Evolutionary conservation across 164 flowering plant species (phyloP).

Genomic region (Paratinospora sagittata): DNA sequence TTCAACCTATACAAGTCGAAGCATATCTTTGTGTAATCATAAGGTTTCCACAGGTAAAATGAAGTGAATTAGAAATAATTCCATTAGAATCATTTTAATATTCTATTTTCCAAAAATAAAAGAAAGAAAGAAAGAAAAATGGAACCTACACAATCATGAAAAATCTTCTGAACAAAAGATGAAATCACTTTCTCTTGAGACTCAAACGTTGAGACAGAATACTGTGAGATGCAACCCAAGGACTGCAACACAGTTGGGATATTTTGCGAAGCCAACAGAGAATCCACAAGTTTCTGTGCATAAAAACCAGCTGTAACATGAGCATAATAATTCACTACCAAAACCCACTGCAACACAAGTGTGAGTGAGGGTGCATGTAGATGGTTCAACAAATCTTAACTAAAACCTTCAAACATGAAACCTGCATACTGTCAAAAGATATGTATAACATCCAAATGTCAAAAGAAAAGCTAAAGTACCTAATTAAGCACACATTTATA

Average conservation of each 20-base stretch:
- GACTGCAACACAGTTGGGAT: conserved; percentile 78
- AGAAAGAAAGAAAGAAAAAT: too few species aligned
- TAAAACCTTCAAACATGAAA: neutral
- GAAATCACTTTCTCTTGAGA: conserved; percentile 40
- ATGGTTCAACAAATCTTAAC: neutral
- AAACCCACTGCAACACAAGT: neutral
- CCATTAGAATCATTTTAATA: neutral
- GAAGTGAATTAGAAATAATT: neutral
- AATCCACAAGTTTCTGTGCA: conserved; percentile 65
- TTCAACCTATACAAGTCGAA: conserved; percentile 39
- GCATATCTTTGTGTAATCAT: too few species aligned
- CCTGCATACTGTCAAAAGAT: neutral
- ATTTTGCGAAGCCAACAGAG: conserved; percentile 43
- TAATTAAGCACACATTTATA: too few species aligned
- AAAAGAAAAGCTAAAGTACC: neutral
- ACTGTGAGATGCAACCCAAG: conserved; percentile 71
- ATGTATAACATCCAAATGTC: neutral
- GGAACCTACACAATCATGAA: conserved; percentile 35
- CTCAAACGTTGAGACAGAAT: conserved; percentile 49
- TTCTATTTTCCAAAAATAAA: neutral
- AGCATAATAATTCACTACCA: neutral
- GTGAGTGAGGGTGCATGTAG: neutral
- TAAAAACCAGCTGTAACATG: neutral
- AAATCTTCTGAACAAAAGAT: conserved; percentile 35
- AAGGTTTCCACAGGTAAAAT: neutral